Percentiles rank a stretch among this genome's conserved stretches.
These are phyloP conservation scores for Rutidosis leptorrhynchoides DNA, from an alignment of 129 eudicot genomes.

Conservation along the genomic window DNA sequence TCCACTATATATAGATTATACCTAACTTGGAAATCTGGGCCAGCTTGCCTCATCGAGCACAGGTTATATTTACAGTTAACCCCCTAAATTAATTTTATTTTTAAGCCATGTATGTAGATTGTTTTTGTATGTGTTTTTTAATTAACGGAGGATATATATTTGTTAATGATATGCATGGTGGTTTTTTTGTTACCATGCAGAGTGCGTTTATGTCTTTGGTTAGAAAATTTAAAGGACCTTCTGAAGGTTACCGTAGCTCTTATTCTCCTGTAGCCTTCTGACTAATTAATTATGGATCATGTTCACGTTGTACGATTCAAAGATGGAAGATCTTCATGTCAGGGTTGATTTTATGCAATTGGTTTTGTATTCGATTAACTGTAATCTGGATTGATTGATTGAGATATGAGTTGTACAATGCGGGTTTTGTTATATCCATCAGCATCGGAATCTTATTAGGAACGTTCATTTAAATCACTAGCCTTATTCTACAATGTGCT, in stretches of 20 bases:
- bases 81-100: background rate
- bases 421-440: background rate
- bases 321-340: no score
- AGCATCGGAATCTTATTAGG: background rate
- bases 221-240: constrained; percentile 62
- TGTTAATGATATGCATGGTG: background rate
- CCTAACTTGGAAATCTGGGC: constrained; percentile 87
- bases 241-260: constrained; percentile 52
- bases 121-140: background rate
- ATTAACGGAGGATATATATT: no score
- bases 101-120: no score
- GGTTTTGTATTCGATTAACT: background rate
- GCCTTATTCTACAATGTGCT: background rate
- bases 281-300: constrained; percentile 15
- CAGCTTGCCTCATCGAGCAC: constrained; percentile 69
- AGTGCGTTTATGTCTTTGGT: constrained; percentile 41
- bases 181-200: constrained; percentile 48
- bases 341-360: no score
- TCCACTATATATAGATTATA: constrained; percentile 51
- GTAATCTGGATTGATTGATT: constrained; percentile 2
- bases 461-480: background rate
- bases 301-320: background rate
- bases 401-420: constrained; percentile 11
- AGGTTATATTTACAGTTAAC: constrained; percentile 40
- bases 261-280: constrained; percentile 70